Base-by-base conservation (phyloP, 257 asterid genomes). In the Nicotiana obtusifolia region DNA sequence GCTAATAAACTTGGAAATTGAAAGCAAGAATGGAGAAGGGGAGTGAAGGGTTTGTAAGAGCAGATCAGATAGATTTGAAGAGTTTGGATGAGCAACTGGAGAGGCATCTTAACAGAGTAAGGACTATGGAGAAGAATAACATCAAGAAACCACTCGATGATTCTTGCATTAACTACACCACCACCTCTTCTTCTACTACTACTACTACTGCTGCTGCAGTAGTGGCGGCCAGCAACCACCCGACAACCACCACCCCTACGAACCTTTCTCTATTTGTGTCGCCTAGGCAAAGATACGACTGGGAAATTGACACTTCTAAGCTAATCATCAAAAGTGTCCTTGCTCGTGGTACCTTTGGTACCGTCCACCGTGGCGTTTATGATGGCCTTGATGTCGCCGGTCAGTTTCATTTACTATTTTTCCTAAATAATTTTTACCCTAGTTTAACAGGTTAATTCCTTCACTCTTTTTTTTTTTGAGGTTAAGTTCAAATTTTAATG, bases 351-450 rank as follows among this genome's bases (percentile, higher is more conserved):
- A 92, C 97, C 52, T 94, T 94, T 64, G 98, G 95, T 57, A 94
- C 97, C 16, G 97, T 94, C 84, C 98, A 92, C 68, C 98, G 97
- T 49, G 98, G 97, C 84, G 62, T 90, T 64, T 94, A 92, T 82
- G 97, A 94, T 77, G 92, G 97, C 64, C 97, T 86, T 33, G 97
- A 94, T 84, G 97, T 94, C 24, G 97, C 98, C 80, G 98, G 98
- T 94, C 83, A 85, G 93, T 88, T 41, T 83, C 31, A 61, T 80
- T 44, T 15, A 22, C 77, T 20, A 37, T 68, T 61, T 61, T 26
- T 30, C 7, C 57, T 64, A 24, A 8, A 19, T 37, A 26, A 80
- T 47, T 59, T 17, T 10, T 52, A 28, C 1, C 3, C 62, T 37
- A 4, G 3, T 10, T 60, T 68, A 37, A 24, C 16, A 6, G 7